These are phyloP conservation scores for Achaetomium macrosporum DNA, from an alignment of 2,329 filamentous ascomycete species.

Conservation along the genomic window DNA sequence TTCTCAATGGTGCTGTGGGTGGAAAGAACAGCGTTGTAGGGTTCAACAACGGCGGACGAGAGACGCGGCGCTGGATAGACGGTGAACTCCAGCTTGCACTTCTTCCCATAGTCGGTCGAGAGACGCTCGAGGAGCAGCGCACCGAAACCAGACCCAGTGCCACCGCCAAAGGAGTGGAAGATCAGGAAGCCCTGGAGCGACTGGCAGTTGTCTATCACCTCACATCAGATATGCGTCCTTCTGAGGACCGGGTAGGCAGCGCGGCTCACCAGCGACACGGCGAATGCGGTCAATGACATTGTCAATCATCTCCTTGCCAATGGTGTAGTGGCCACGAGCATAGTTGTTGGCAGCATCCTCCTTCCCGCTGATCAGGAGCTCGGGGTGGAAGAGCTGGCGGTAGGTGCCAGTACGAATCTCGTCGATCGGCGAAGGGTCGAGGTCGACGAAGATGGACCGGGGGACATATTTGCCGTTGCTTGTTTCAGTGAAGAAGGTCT, in stretches of 20 bases:
- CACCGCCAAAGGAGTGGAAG: conserved; percentile 70
- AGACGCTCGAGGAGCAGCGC: conserved; percentile 67
- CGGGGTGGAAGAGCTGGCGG: conserved; percentile 66
- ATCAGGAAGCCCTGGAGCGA: conserved; percentile 68
- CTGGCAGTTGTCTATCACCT: conserved; percentile 58
- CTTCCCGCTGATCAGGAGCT: conserved; percentile 67
- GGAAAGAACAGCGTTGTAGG: conserved; percentile 67
- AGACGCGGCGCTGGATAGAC: conserved; percentile 66
- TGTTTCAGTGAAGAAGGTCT: conserved; percentile 71
- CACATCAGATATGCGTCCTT: conserved; percentile 11
- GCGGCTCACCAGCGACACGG: conserved; percentile 54
- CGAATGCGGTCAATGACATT: conserved; percentile 64
- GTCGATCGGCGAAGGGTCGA: conserved; percentile 67
- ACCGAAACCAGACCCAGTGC: conserved; percentile 67
- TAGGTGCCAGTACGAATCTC: conserved; percentile 65
- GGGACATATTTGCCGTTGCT: conserved; percentile 67
- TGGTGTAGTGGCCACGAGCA: conserved; percentile 69
- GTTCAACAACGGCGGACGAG: conserved; percentile 66
- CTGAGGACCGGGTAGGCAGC: neutral
- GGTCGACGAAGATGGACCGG: conserved; percentile 65
- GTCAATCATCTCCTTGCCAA: conserved; percentile 71
- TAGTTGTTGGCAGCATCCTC: conserved; percentile 76
- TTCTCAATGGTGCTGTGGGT: conserved; percentile 73
- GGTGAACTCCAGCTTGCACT: conserved; percentile 70
- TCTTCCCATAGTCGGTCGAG: conserved; percentile 69